Evolutionary conservation across 345 rosid genomes (phyloP).

Genomic region (Camelina laxa): DNA sequence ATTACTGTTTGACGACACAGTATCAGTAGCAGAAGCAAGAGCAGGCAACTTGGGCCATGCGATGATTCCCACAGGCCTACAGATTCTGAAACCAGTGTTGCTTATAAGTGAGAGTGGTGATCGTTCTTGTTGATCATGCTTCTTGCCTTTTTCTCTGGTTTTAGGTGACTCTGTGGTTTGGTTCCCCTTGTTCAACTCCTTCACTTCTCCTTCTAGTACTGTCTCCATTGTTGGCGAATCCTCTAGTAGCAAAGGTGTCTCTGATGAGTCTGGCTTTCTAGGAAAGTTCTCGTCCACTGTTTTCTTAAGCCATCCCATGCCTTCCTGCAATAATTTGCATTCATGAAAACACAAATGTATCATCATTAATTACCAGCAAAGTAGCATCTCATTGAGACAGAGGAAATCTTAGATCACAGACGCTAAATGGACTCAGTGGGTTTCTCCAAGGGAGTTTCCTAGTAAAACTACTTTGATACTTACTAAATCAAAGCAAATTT

Average conservation of each 20-base stretch:
- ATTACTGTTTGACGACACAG: constrained; percentile 35
- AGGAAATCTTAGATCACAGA: not conserved
- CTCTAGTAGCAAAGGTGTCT: constrained; percentile 35
- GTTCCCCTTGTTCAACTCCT: constrained; percentile 29
- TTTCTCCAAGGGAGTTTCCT: not conserved
- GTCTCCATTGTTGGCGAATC: constrained; percentile 26
- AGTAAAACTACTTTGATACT: not conserved
- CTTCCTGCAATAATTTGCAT: constrained; percentile 55
- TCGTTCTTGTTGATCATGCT: constrained; percentile 59
- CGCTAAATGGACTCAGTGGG: not conserved
- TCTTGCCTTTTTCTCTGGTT: constrained; percentile 41
- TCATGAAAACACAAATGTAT: constrained; percentile 2
- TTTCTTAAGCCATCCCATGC: constrained; percentile 51
- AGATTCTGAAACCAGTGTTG: constrained; percentile 80
- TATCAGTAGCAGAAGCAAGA: constrained; percentile 22
- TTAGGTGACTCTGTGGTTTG: constrained; percentile 8
- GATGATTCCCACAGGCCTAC: constrained; percentile 79
- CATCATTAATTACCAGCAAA: constrained; percentile 11
- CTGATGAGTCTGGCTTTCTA: constrained; percentile 20
- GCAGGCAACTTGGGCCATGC: constrained; percentile 70
- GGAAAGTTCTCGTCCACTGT: constrained; percentile 29
- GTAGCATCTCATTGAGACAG: not conserved
- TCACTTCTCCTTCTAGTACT: constrained; percentile 28
- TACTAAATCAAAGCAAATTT: not conserved
- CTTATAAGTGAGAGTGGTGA: constrained; percentile 42